Conservation (phyloP, 306 rosid genomes). For the Cicer chorassanicum region DNA sequence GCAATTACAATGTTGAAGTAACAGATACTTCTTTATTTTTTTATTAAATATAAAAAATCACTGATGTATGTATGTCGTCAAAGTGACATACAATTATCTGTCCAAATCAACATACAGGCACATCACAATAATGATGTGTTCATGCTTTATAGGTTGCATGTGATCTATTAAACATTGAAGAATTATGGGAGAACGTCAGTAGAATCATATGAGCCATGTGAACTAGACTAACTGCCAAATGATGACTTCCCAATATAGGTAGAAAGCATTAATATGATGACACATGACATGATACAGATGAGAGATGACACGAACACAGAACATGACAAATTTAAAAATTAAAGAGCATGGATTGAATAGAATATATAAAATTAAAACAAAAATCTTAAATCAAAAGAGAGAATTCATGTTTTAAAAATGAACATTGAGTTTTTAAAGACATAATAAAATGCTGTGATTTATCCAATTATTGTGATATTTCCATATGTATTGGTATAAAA, state of each 20-base stretch:
- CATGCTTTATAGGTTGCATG: slow-evolving; percentile 10
- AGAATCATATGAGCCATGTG: not conserved
- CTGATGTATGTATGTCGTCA: not conserved
- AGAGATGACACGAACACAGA: not conserved
- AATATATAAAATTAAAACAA: not conserved
- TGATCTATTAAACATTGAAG: slow-evolving; percentile 1
- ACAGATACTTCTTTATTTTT: not conserved
- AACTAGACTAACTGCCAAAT: slow-evolving; percentile 34
- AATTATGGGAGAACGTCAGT: not conserved
- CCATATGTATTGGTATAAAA: slow-evolving; percentile 20
- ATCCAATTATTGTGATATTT: not conserved
- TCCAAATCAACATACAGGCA: not conserved
- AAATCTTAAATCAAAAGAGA: slow-evolving; percentile 16
- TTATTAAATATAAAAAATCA: not conserved
- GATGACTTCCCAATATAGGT: slow-evolving; percentile 4
- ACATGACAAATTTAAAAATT: not conserved
- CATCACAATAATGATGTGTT: not conserved
- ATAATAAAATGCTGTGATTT: slow-evolving; percentile 1
- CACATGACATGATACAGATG: not conserved
- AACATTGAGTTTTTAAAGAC: not conserved
- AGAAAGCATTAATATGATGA: not conserved
- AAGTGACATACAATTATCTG: not conserved
- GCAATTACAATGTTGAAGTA: slow-evolving; percentile 1
- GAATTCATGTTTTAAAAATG: slow-evolving; percentile 9
- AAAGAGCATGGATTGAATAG: not conserved